Percentiles rank a stretch among this genome's conserved stretches.
These are phyloP conservation scores for Colletotrichum sp. DNA, from an alignment of 2,329 filamentous ascomycete species.

Conservation along the genomic window DNA sequence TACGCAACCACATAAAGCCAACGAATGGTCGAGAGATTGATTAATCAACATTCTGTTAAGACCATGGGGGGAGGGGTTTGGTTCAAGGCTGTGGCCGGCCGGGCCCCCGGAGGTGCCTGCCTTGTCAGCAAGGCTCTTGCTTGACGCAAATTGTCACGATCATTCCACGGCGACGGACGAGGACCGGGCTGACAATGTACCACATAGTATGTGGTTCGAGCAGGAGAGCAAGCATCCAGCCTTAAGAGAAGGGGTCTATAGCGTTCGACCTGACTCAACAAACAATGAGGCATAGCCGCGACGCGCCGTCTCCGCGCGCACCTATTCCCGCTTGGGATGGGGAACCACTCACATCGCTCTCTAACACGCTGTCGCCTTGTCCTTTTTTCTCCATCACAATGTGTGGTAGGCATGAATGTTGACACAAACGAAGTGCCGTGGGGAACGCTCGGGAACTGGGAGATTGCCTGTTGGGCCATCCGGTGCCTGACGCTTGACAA, in stretches of 20 bases:
- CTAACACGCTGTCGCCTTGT: background rate
- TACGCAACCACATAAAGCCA: background rate
- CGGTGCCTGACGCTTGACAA: constrained; percentile 2
- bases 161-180: background rate
- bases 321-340: background rate
- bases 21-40: background rate
- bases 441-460: background rate
- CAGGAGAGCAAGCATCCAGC: background rate
- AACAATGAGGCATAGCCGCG: constrained; percentile 13
- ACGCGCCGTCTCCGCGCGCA: constrained; percentile 3
- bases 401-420: background rate
- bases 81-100: background rate
- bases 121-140: background rate
- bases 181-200: background rate
- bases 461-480: background rate
- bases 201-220: background rate
- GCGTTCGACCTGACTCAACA: constrained; percentile 4
- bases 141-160: background rate
- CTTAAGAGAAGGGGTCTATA: background rate
- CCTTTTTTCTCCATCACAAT: background rate
- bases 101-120: background rate
- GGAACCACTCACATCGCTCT: background rate
- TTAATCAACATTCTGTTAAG: background rate
- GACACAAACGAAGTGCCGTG: background rate
- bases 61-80: background rate